Evolutionary conservation across 352 stramenopile genomes (phyloP).

Genomic region (Pythium plurisporium): DNA sequence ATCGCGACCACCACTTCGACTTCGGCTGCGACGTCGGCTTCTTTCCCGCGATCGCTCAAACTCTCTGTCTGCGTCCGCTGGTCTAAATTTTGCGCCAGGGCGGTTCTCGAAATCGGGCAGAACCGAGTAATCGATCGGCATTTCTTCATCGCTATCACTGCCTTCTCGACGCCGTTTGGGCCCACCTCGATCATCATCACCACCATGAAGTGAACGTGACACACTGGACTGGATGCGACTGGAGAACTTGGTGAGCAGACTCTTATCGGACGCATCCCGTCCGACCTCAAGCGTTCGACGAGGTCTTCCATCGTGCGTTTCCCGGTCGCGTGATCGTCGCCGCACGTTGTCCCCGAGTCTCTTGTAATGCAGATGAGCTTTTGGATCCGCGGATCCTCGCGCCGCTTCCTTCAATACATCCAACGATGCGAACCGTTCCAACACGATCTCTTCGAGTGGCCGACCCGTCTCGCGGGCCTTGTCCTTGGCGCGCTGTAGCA

Average conservation of each 20-base stretch:
- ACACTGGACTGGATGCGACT: slow-evolving; percentile 52
- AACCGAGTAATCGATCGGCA: slow-evolving; percentile 78
- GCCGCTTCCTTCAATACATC: slow-evolving; percentile 47
- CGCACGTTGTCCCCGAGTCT: slow-evolving; percentile 23
- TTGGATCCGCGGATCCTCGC: slow-evolving; percentile 36
- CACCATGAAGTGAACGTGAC: slow-evolving; percentile 27
- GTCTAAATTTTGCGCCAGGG: slow-evolving; percentile 19
- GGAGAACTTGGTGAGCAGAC: slow-evolving; percentile 56
- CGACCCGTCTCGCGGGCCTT: slow-evolving; percentile 48
- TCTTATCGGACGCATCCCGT: slow-evolving; percentile 57
- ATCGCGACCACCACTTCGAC: slow-evolving; percentile 5
- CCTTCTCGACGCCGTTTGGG: background rate
- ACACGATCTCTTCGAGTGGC: slow-evolving; percentile 56
- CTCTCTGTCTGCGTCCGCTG: slow-evolving; percentile 12
- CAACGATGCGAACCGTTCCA: slow-evolving; percentile 54
- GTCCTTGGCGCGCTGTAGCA: slow-evolving; percentile 70
- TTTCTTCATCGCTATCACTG: slow-evolving; percentile 22
- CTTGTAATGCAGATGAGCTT: slow-evolving; percentile 74
- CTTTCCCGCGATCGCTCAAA: background rate
- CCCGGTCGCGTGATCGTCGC: background rate
- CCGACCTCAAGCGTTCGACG: slow-evolving; percentile 32
- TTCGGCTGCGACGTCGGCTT: slow-evolving; percentile 40
- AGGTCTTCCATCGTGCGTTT: slow-evolving; percentile 3
- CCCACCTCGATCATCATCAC: background rate
- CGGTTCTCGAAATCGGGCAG: slow-evolving; percentile 64